phyloP scores from a whole-genome alignment of 768 basidiomycete species.

The Lanmaoa pseudosensibilis region DNA sequence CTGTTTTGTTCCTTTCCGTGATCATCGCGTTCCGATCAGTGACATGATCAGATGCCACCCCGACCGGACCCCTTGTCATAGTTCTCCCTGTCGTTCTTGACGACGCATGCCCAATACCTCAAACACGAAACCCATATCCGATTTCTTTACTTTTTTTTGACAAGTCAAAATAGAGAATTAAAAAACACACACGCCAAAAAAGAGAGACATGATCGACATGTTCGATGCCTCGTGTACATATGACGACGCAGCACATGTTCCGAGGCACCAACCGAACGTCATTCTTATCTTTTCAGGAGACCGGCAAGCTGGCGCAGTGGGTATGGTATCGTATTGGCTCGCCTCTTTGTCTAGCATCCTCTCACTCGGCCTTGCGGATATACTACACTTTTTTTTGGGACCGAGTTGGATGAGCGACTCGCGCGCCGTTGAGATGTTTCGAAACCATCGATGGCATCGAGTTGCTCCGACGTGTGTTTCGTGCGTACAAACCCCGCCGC shows the following conservation, averaged over 20 bases:
- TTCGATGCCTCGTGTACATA: background rate
- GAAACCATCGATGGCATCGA: conserved; percentile 4
- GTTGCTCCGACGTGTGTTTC: background rate
- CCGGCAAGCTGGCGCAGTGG: background rate
- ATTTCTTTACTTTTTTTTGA: background rate
- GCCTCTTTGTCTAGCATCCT: background rate
- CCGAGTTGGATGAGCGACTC: background rate
- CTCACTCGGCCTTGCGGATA: background rate
- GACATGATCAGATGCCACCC: conserved; percentile 8
- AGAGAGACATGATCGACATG: background rate
- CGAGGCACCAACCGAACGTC: background rate
- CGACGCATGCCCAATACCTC: background rate
- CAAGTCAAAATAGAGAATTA: background rate
- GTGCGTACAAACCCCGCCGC: background rate
- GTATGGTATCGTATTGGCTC: background rate
- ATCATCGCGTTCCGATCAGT: background rate
- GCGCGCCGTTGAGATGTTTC: background rate
- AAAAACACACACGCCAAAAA: background rate
- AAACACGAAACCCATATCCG: background rate
- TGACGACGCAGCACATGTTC: background rate
- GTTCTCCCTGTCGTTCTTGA: background rate
- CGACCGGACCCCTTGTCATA: background rate
- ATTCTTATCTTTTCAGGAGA: background rate
- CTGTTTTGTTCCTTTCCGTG: conserved; percentile 5
- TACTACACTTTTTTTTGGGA: no score